A percentile compares a stretch with the other conserved stretches of the same genome.
phyloP scores from a whole-genome alignment of 129 eudicot genomes.

The Silybum marianum region DNA sequence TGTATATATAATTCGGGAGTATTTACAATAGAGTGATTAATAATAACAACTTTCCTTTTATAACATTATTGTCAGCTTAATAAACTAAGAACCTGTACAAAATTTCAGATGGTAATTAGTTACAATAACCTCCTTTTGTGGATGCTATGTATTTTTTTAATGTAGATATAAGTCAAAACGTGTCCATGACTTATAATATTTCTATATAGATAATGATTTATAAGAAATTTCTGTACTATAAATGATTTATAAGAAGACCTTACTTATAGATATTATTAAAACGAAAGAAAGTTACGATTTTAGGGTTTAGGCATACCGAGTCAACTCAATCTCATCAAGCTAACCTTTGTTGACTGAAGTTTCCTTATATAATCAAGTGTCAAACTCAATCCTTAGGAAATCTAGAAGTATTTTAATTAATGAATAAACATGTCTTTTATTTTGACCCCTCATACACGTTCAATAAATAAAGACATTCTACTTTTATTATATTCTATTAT shows the following conservation, averaged over 20 bases:
- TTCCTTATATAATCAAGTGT: neutral
- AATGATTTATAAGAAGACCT: no score
- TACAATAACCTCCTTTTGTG: neutral
- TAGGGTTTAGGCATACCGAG: neutral
- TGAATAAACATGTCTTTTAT: neutral
- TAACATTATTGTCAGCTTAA: no score
- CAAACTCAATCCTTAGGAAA: neutral
- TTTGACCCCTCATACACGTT: neutral
- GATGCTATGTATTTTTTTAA: no score
- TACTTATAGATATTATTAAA: no score
- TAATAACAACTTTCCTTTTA: no score
- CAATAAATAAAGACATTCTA: neutral
- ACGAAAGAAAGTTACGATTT: neutral
- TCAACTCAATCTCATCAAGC: neutral
- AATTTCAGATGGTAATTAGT: no score
- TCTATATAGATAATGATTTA: no score
- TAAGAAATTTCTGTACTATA: no score
- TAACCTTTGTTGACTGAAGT: neutral
- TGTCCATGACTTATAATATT: no score
- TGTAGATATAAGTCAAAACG: no score
- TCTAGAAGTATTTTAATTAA: neutral
- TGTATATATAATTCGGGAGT: neutral
- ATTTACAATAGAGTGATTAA: neutral
- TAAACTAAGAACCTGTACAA: no score
- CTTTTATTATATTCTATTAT: neutral